Conservation (phyloP, 345 rosid genomes). For the Gossypium bickii region DNA sequence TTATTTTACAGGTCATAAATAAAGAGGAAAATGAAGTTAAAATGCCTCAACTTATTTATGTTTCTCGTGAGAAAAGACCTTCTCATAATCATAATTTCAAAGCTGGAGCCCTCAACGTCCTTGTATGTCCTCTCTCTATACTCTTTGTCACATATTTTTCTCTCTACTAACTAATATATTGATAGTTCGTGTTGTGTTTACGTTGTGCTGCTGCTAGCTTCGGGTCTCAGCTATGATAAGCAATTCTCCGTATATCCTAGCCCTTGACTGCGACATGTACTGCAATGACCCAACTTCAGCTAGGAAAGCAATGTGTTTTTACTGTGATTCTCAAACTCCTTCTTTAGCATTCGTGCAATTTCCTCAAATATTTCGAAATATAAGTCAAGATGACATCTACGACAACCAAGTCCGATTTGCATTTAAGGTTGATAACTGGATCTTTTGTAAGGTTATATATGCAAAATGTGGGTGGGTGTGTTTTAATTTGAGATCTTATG, state of each 20-base stretch:
- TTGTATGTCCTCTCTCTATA: conserved; percentile 22
- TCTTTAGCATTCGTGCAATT: conserved; percentile 43
- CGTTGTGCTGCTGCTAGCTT: conserved; percentile 28
- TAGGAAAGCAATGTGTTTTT: conserved; percentile 44
- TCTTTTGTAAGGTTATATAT: no score
- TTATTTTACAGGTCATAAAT: not conserved
- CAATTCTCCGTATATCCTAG: conserved; percentile 39
- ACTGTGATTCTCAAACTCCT: conserved; percentile 29
- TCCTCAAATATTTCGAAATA: conserved; percentile 37
- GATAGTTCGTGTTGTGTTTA: not conserved
- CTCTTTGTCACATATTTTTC: not conserved
- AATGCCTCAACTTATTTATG: conserved; percentile 25
- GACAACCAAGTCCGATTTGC: conserved; percentile 24
- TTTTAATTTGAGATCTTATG: not conserved
- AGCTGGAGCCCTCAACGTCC: conserved; percentile 53
- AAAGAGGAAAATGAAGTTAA: not conserved
- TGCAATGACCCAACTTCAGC: conserved; percentile 46
- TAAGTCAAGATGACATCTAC: conserved; percentile 41
- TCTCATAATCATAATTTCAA: conserved; percentile 41
- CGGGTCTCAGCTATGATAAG: conserved; percentile 43
- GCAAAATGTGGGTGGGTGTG: no score
- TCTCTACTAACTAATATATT: no score
- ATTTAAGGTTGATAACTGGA: conserved; percentile 22
- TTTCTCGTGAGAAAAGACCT: conserved; percentile 45
- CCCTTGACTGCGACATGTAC: conserved; percentile 50